Evolutionary conservation across 768 basidiomycete genomes (phyloP).

Genomic region (Hypholoma sublateritium): DNA sequence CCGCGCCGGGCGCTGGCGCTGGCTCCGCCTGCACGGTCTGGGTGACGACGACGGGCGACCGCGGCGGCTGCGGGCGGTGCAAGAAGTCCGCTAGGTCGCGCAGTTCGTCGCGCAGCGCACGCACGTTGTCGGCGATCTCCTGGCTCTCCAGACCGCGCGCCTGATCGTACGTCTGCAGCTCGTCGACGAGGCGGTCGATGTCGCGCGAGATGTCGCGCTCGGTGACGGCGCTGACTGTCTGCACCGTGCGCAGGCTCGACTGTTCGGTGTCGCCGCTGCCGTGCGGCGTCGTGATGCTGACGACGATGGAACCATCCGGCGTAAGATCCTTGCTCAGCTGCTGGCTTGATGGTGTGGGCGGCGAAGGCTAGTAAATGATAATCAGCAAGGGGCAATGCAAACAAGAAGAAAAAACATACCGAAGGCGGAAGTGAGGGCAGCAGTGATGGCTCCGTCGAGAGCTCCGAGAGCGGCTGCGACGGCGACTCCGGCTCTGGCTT

Average conservation of each 20-base stretch:
- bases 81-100: slow-evolving; percentile 59
- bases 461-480: slow-evolving; percentile 3
- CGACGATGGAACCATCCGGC: slow-evolving; percentile 37
- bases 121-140: slow-evolving; percentile 66
- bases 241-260: slow-evolving; percentile 31
- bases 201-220: slow-evolving; percentile 52
- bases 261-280: slow-evolving; percentile 35
- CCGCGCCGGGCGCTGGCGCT: neutral
- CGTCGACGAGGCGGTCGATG: slow-evolving; percentile 50
- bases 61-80: slow-evolving; percentile 39
- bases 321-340: slow-evolving; percentile 21
- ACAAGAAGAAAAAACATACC: slow-evolving; percentile 29
- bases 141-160: slow-evolving; percentile 62
- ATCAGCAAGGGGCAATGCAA: neutral
- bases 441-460: slow-evolving; percentile 53
- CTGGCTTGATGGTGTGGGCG: slow-evolving; percentile 13
- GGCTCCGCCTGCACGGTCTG: neutral
- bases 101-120: slow-evolving; percentile 69
- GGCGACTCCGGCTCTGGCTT: neutral
- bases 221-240: slow-evolving; percentile 41
- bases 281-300: slow-evolving; percentile 40
- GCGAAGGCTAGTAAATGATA: slow-evolving; percentile 17
- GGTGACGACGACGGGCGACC: slow-evolving; percentile 14
- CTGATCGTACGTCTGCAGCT: slow-evolving; percentile 55
- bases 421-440: slow-evolving; percentile 43